Evolutionary conservation across 177 flowering plant species (phyloP).

Genomic region (Vitis hybrid): DNA sequence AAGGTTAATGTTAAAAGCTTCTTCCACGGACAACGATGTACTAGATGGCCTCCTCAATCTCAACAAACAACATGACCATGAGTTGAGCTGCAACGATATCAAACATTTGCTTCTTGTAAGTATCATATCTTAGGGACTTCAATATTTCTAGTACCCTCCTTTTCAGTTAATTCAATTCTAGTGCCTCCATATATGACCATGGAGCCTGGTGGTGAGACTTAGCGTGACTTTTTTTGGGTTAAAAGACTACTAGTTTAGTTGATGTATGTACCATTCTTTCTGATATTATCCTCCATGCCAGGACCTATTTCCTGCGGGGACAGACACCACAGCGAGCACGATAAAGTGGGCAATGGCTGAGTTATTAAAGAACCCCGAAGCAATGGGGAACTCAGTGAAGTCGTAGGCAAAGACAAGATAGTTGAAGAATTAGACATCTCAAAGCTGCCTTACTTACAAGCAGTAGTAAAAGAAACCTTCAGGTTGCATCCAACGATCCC

Average conservation of each 20-base stretch:
- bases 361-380: too few species aligned
- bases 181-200: too few species aligned
- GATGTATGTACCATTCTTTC: too few species aligned
- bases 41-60: constrained; percentile 26
- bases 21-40: constrained; percentile 6
- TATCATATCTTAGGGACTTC: too few species aligned
- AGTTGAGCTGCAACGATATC: not conserved
- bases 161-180: too few species aligned
- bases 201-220: too few species aligned
- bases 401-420: constrained; percentile 1
- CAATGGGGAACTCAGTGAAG: constrained; percentile 9
- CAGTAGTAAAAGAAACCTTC: constrained; percentile 17
- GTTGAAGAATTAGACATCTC: constrained; percentile 19
- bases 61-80: constrained; percentile 3
- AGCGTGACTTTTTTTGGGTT: too few species aligned
- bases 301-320: too few species aligned
- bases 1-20: not conserved
- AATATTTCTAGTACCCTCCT: too few species aligned
- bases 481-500: too few species aligned
- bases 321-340: constrained; percentile 16
- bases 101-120: constrained; percentile 12
- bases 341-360: not conserved
- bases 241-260: too few species aligned
- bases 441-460: constrained; percentile 20
- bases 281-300: too few species aligned